Evolutionary conservation across 805 yeast genomes (phyloP).

Genomic region (Debaryomyces tyrocola): DNA sequence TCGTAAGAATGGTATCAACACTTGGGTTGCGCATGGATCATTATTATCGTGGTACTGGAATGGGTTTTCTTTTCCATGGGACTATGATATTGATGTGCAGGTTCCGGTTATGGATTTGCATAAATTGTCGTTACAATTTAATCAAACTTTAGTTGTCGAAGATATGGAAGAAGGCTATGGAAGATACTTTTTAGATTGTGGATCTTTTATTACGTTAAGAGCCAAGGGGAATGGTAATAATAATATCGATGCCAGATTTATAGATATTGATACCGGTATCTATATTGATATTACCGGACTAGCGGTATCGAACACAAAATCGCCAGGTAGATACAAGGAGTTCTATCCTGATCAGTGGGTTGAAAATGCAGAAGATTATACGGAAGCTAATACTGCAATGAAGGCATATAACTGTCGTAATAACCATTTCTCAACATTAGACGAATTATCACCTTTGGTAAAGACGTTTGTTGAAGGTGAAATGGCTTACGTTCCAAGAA

Average conservation of each 20-base stretch:
- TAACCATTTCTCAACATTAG: constrained; percentile 50
- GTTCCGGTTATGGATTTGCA: constrained; percentile 25
- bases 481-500: constrained; percentile 30
- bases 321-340: constrained; percentile 13
- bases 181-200: constrained; percentile 27
- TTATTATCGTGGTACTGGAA: constrained; percentile 32
- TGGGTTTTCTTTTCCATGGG: constrained; percentile 29
- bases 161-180: constrained; percentile 30
- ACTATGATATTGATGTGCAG: constrained; percentile 28
- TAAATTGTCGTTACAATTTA: constrained; percentile 19
- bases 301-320: constrained; percentile 16
- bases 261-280: constrained; percentile 57
- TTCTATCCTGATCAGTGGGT: constrained; percentile 5
- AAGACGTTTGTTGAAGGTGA: constrained; percentile 56
- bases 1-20: constrained; percentile 19
- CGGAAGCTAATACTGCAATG: constrained; percentile 15
- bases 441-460: constrained; percentile 53
- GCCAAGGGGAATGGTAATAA: constrained; percentile 33
- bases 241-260: constrained; percentile 47
- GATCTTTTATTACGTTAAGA: constrained; percentile 27
- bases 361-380: constrained; percentile 17
- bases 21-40: constrained; percentile 31
- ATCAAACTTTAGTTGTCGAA: constrained; percentile 30
- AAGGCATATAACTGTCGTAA: constrained; percentile 51
- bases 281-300: constrained; percentile 58